These are phyloP conservation scores for Zanthoxylum bungeanum DNA, from an alignment of 345 rosid genomes.

Conservation along the genomic window DNA sequence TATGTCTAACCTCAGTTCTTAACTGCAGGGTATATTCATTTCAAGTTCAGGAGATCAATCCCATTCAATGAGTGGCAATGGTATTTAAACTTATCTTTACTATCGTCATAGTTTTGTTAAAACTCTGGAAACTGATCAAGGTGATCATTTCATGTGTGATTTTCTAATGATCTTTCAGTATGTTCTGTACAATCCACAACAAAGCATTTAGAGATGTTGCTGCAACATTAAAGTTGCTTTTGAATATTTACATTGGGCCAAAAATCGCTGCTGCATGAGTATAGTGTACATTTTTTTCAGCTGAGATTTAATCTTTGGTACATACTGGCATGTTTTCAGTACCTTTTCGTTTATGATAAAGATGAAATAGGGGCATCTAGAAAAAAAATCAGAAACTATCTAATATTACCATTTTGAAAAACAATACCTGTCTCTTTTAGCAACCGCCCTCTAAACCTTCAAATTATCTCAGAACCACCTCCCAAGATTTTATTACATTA, in stretches of 20 bases:
- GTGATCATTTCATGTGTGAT: not conserved
- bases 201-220: not conserved
- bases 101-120: not conserved
- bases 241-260: not conserved
- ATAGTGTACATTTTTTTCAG: not conserved
- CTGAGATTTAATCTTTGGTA: not conserved
- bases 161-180: not conserved
- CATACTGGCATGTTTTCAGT: not conserved
- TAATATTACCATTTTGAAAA: not conserved
- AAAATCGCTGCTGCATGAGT: slow-evolving; percentile 4
- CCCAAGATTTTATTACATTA: not conserved
- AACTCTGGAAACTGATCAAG: not conserved
- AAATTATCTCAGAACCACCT: not conserved
- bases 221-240: not conserved
- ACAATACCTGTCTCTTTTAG: not conserved
- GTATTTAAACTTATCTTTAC: slow-evolving; percentile 30
- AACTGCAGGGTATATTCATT: slow-evolving; percentile 63
- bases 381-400: not conserved
- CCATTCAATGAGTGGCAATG: slow-evolving; percentile 88
- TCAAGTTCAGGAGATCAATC: slow-evolving; percentile 90
- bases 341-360: not conserved
- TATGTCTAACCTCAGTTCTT: slow-evolving; percentile 8
- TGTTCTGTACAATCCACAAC: not conserved
- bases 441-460: not conserved
- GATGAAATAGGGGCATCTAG: not conserved